Base-by-base conservation (phyloP, 2,329 filamentous ascomycete genomes). In the Cytospora piceae region DNA sequence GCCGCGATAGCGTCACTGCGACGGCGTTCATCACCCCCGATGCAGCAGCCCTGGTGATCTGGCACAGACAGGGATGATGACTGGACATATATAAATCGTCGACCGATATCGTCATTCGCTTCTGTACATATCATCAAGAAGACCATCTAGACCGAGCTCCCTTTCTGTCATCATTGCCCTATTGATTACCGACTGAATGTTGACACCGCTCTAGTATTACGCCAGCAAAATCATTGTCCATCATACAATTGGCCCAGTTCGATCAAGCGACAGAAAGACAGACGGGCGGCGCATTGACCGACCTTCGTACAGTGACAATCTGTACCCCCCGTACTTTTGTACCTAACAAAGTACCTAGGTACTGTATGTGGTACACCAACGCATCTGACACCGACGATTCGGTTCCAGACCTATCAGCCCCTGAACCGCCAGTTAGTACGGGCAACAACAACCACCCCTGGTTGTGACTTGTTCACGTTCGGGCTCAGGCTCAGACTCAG, bases 351-450 rank as follows among this genome's bases (percentile, higher is more conserved):
- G 46, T 49, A 49, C 46, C 11, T 39, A 4, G 14, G 17, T 42
- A n/a, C 27, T 29, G 15, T 17, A 49, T 8, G n/a, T 49, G n/a
- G 46, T 24, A 7, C 9, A 49, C n/a, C 20, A 11, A 22, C 9
- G 54, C 64, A 65, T 63, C 64, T 65, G 64, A 65, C 64, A 65
- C 64, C 53, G 54, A 54, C 46, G 37, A 34, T 39, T 56, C 63
- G 63, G 58, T 42, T 34, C 32, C 53, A 56, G 54, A 55, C 63
- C 63, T 65, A 65, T 65, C 58, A 65, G 58, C 63, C 61, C 42
- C 14, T 58, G 58, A 57, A 39, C 58, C 53, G 54, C 58, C 49
- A 51, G 39, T 58, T 46, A 46, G 22, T 46, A 49, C 39, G 24
- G 49, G 32, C 24, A 39, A 31, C 14, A 53, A 37, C 32, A 8